Conservation (phyloP, 768 basidiomycete species). For the Boletus tylopilopsis region DNA sequence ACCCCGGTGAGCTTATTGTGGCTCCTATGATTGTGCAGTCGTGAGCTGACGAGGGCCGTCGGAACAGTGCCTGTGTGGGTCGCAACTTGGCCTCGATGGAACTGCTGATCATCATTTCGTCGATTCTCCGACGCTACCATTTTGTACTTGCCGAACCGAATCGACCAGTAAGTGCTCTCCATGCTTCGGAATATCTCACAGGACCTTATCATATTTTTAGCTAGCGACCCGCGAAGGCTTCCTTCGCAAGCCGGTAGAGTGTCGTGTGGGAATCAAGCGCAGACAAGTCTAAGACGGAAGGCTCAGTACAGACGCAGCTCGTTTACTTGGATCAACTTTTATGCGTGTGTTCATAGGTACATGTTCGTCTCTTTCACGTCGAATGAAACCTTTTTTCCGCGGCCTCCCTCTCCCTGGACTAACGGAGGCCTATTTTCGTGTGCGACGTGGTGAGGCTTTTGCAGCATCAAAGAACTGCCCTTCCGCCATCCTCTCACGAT, state of each 20-base stretch:
- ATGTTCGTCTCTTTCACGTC: not conserved
- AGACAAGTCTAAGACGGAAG: constrained; percentile 37
- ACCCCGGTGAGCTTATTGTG: constrained; percentile 50
- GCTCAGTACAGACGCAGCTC: not conserved
- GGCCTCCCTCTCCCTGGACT: not conserved
- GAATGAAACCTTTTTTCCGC: not conserved
- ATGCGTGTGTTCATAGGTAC: not conserved
- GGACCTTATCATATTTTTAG: constrained; percentile 32
- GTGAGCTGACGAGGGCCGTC: constrained; percentile 4
- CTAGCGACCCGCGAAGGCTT: constrained; percentile 82
- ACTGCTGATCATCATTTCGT: constrained; percentile 75
- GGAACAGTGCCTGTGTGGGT: constrained; percentile 72
- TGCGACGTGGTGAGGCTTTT: not conserved
- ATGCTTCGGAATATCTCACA: constrained; percentile 5
- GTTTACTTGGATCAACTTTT: constrained; percentile 1
- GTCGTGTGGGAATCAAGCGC: constrained; percentile 68
- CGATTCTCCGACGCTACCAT: constrained; percentile 71
- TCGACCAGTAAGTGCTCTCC: constrained; percentile 43
- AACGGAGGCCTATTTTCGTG: constrained; percentile 16
- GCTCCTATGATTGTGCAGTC: not conserved
- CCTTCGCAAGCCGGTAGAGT: constrained; percentile 75
- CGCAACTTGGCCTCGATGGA: constrained; percentile 80
- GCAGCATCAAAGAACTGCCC: not conserved
- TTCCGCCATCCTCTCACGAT: constrained; percentile 7
- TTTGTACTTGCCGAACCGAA: constrained; percentile 63